Evolutionary conservation across 768 basidiomycete genomes (phyloP), one percentile per base, ranked within the genome.

Genomic region (Gymnopilus dilepis): DNA sequence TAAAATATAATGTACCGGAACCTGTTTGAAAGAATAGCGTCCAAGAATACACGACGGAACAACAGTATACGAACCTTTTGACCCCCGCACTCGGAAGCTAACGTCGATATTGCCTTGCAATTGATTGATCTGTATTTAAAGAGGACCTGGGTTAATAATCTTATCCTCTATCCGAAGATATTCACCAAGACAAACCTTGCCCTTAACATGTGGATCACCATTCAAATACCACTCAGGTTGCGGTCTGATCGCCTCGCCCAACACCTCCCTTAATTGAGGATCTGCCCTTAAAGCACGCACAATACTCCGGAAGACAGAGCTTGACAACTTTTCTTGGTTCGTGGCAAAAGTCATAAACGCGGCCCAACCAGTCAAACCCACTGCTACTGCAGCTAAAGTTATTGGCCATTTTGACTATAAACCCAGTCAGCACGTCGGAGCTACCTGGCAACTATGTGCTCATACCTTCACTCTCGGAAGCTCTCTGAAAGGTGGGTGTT

Each of bases 1-100:
- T 93, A 71, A 93, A 94, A 69, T 94, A 93, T 2, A 93, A 72
- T 17, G 90, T 94, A 6, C 92, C 92, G 19, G 86, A 80, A 21
- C 84, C 91, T 92, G 59, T 52, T 6, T 28, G 24, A 24, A 22
- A 51, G 56, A 7, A 30, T 4, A 26, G 24, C 63, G 15, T 40
- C 28, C 38, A 38, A 38, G 38, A 30, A 41, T 40, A 55, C 15
- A 2, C 38, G n/a, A 26, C 42, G 31, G 43, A 58, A 6, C 42
- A 6, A 70, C 9, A 28, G 47, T 50, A 30, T 31, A 30, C 78
- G 45, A 22, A 86, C 91, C 85, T 77, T 81, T 85, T 42, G 89
- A 86, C 2, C 91, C 91, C 67, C 85, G 88, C 34, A 94, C 75
- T 59, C 90, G 82, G 73, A 91, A 90, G 68, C 88, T 89, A 53